Conservation (phyloP, 2,329 filamentous ascomycete genomes). For the Chrysosphaeria jannelii region DNA sequence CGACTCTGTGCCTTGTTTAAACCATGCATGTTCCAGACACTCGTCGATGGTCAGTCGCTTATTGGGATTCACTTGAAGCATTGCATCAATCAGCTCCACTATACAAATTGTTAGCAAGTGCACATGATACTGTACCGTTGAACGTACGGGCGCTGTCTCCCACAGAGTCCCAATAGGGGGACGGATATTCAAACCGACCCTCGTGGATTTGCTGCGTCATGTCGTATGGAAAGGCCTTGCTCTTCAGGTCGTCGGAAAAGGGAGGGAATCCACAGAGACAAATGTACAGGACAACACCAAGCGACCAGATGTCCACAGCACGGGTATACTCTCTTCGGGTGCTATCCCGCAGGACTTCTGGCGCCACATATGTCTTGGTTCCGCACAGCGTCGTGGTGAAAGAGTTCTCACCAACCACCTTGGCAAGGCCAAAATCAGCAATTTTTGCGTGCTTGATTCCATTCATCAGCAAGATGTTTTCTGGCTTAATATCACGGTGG, state of each 20-base stretch:
- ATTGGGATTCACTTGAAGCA: constrained; percentile 71
- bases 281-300: constrained; percentile 94
- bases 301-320: constrained; percentile 85
- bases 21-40: constrained; percentile 78
- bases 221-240: constrained; percentile 52
- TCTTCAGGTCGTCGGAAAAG: constrained; percentile 80
- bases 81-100: constrained; percentile 77
- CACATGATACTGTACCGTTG: neutral
- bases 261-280: constrained; percentile 90
- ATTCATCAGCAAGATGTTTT: constrained; percentile 63
- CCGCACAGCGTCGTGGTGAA: constrained; percentile 92
- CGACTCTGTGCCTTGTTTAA: constrained; percentile 33
- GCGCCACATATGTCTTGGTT: constrained; percentile 91
- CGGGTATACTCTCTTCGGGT: constrained; percentile 71
- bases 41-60: constrained; percentile 69
- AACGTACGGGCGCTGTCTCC: constrained; percentile 45
- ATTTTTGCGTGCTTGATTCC: constrained; percentile 74
- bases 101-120: constrained; percentile 3
- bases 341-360: constrained; percentile 67
- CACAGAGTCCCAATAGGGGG: constrained; percentile 80
- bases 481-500: constrained; percentile 90
- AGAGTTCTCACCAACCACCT: constrained; percentile 94
- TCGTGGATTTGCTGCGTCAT: constrained; percentile 71
- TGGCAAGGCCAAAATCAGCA: constrained; percentile 86
- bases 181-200: constrained; percentile 79